Percentiles rank a stretch among this genome's conserved stretches.
phyloP scores from a whole-genome alignment of 78 protist genomes.

The Protostelium mycophagum region DNA sequence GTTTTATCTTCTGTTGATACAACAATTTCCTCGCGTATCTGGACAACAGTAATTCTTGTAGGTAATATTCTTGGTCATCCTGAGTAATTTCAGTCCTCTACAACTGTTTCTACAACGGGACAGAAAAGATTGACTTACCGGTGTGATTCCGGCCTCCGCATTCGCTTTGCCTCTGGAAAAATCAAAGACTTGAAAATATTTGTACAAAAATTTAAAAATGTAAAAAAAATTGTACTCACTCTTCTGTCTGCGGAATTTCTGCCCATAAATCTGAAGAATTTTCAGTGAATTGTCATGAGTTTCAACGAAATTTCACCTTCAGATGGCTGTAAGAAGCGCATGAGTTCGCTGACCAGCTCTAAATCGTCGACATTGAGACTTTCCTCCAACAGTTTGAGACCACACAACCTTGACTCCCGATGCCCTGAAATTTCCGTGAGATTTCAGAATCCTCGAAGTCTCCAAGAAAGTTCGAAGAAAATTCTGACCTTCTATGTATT shows the following conservation, averaged over 20 bases:
- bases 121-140: not conserved
- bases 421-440: not conserved
- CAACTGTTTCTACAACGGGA: not conserved
- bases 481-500: constrained; percentile 13
- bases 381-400: constrained; percentile 43
- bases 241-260: not conserved
- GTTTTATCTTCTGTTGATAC: not conserved
- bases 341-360: constrained; percentile 53
- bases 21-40: constrained; percentile 3
- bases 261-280: not conserved
- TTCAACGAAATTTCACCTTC: constrained; percentile 24
- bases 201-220: too few species aligned
- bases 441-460: not conserved
- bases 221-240: not conserved
- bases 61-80: constrained; percentile 10
- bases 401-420: constrained; percentile 12
- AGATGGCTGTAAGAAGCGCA: constrained; percentile 47
- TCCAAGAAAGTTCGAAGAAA: not conserved
- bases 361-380: constrained; percentile 50
- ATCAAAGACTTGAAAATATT: not conserved
- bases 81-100: not conserved
- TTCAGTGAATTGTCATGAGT: not conserved
- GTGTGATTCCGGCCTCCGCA: not conserved
- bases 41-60: not conserved
- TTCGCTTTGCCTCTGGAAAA: not conserved